Conservation (phyloP, 768 basidiomycete species). For the Cystofilobasidium capitatum region DNA sequence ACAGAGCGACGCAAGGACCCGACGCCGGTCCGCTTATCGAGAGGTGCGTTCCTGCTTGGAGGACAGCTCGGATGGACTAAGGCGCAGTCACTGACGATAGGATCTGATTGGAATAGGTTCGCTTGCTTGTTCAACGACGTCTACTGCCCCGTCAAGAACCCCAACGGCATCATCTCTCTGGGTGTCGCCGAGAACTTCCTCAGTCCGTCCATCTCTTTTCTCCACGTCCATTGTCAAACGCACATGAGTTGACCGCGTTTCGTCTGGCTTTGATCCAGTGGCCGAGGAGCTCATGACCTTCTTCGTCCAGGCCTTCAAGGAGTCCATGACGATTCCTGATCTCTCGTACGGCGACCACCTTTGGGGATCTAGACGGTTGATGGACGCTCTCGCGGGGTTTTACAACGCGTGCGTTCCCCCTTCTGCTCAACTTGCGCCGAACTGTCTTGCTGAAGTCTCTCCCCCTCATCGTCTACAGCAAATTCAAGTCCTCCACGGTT, state of each 20-base stretch:
- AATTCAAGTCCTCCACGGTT: constrained; percentile 27
- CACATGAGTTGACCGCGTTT: neutral
- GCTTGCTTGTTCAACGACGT: constrained; percentile 36
- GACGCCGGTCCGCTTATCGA: constrained; percentile 36
- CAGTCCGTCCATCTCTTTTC: constrained; percentile 29
- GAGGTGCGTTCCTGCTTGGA: constrained; percentile 10
- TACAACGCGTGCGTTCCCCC: constrained; percentile 30
- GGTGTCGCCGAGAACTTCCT: constrained; percentile 38
- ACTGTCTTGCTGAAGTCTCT: constrained; percentile 29
- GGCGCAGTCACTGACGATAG: neutral
- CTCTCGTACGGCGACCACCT: constrained; percentile 37
- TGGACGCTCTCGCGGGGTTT: constrained; percentile 32
- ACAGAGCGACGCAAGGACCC: constrained; percentile 33
- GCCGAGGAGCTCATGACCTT: constrained; percentile 29
- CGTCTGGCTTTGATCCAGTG: neutral
- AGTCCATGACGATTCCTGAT: constrained; percentile 30
- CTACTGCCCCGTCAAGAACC: constrained; percentile 33
- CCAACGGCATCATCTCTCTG: constrained; percentile 36
- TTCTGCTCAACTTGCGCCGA: constrained; percentile 25
- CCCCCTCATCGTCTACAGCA: constrained; percentile 33
- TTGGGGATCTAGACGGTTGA: constrained; percentile 36
- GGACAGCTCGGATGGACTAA: neutral
- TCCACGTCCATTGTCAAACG: neutral
- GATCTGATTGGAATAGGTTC: constrained; percentile 23
- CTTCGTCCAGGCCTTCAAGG: constrained; percentile 30